Conservation (phyloP, 2,329 filamentous ascomycete genomes). For the Xylaria sp. region DNA sequence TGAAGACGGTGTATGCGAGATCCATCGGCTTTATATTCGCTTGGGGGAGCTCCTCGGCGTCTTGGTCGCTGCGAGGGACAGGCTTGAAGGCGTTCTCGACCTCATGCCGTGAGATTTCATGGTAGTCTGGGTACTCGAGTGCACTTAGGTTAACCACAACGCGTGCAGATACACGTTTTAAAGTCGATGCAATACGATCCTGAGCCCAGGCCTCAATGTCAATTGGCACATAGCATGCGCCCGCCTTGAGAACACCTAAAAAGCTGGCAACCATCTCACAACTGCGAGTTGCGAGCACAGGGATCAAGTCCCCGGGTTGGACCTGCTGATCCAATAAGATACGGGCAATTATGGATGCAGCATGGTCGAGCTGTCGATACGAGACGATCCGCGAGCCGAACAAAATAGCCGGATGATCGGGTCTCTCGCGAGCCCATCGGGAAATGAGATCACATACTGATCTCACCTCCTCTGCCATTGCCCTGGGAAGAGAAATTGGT, state of each 20-base stretch:
- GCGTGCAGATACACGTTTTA: conserved; percentile 4
- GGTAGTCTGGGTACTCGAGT: background rate
- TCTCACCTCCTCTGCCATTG: background rate
- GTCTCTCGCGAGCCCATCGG: background rate
- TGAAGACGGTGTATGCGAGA: conserved; percentile 33
- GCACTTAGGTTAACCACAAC: conserved; percentile 1
- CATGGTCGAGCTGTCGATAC: conserved; percentile 4
- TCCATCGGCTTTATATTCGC: background rate
- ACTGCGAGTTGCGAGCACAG: conserved; percentile 29
- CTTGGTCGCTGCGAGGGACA: background rate
- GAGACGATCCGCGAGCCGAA: background rate
- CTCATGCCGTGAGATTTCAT: background rate
- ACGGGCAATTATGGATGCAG: conserved; percentile 3
- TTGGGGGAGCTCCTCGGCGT: background rate
- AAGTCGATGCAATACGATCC: conserved; percentile 17
- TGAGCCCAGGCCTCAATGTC: conserved; percentile 31
- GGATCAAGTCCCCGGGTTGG: conserved; percentile 5
- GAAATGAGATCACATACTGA: conserved; percentile 10
- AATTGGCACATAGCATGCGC: conserved; percentile 35
- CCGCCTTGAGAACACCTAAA: conserved; percentile 26
- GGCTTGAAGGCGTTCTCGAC: background rate
- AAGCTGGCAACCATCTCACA: conserved; percentile 32
- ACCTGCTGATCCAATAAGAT: background rate
- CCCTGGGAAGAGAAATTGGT: background rate
- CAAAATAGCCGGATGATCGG: conserved; percentile 5